Base-by-base conservation (phyloP, 805 yeast species). In the Candida ovalis region DNA sequence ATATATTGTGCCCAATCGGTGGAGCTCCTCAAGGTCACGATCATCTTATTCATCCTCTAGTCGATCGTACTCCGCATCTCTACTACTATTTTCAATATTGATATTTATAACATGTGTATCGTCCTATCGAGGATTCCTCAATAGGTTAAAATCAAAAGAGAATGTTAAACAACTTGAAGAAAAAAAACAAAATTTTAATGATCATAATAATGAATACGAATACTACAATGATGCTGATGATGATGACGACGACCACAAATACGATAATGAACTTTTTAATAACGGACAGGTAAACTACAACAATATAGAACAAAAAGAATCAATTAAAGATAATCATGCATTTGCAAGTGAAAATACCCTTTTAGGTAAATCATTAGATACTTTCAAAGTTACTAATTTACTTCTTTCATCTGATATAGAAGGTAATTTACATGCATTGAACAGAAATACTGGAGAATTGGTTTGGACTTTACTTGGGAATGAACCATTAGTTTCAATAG, bases 361-460 rank as follows among this genome's bases (percentile, higher is more conserved):
- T 7, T 35, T 41, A 12, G 40, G 46, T 17, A 49, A 42, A 30
- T 49, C 56, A 1, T 36, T 68, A 15, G 60, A 59, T 6, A 63
- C 60, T 38, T 62, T 64, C 48, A 54, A 58, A 39, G 68, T 63
- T 43, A 69, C 87, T 0, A 80, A 84, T 54, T 58, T 86, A 9
- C 62, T 91, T 2, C 66, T 90, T 4, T 81, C 88, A 0, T 80
- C 91, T 12, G 96, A 91, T 58, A 77, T 90, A 1, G 96, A 92
- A 59, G 98, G 97, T 1, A 83, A 86, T 25, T 64, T 91, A 9
- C 94, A 89, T 61, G 96, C 94, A 0, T 66, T 90, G 9, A 81
- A 84, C 54, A 72, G 97, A 51, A 72, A 78, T 43, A 80, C 86
- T 0, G 98, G 98, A 1, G 78, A 78, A 23, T 63, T 83, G 9